phyloP scores from a whole-genome alignment of 257 asterid species.

The Penstemon davidsonii region DNA sequence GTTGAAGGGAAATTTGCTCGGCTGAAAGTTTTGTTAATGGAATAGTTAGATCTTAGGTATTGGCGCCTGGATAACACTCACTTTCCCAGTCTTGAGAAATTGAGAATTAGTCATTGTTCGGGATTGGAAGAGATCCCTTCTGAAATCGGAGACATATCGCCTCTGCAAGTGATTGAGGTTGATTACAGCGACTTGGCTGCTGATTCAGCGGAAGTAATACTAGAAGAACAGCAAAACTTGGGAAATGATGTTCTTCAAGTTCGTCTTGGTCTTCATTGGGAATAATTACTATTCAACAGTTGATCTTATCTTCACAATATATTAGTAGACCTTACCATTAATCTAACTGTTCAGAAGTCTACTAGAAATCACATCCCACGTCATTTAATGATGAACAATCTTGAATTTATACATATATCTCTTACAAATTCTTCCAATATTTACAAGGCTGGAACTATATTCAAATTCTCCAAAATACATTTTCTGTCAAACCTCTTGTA shows the following conservation, averaged over 20 bases:
- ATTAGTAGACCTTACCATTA: too few species aligned
- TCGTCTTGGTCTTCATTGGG: not conserved
- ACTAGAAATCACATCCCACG: too few species aligned
- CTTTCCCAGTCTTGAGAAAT: slow-evolving; percentile 19
- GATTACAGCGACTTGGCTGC: not conserved
- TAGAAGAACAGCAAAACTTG: slow-evolving; percentile 4
- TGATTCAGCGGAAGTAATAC: not conserved
- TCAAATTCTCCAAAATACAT: too few species aligned
- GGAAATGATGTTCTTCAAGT: slow-evolving; percentile 8
- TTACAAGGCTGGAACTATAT: too few species aligned
- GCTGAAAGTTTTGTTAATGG: slow-evolving; percentile 5
- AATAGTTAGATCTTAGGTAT: not conserved
- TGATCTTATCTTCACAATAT: too few species aligned
- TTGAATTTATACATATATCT: too few species aligned
- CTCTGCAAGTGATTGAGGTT: slow-evolving; percentile 17
- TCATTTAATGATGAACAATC: too few species aligned
- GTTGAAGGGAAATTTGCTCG: not conserved
- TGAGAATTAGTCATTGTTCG: not conserved
- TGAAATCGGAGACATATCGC: not conserved
- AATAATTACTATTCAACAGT: not conserved
- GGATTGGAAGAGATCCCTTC: slow-evolving; percentile 7
- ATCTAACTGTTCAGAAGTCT: too few species aligned
- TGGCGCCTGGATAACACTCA: slow-evolving; percentile 4
- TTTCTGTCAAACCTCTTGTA: too few species aligned
- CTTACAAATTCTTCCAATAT: too few species aligned